Evolutionary conservation across 192 early-diverging fungal species (phyloP).

Genomic region (Gigaspora rosea): DNA sequence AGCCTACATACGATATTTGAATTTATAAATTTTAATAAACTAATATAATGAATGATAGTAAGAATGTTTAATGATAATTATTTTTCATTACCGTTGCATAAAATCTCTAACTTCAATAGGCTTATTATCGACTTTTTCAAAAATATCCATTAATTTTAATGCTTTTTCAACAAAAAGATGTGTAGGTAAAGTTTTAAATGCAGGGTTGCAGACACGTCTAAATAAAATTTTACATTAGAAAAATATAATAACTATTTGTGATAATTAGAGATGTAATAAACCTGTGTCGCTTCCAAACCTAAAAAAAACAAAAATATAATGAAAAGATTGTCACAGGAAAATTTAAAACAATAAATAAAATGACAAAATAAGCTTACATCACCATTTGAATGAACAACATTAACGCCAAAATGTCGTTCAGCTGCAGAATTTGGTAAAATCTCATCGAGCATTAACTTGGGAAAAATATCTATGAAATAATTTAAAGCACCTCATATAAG

Average conservation of each 20-base stretch:
- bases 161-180: not conserved
- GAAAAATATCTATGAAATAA: not conserved
- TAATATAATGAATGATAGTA: not conserved
- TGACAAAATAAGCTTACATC: not conserved
- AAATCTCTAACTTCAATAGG: not conserved
- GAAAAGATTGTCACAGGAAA: not conserved
- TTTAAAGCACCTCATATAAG: no score
- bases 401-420: not conserved
- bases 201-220: not conserved
- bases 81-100: not conserved
- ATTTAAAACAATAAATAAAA: not conserved
- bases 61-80: not conserved
- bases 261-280: not conserved
- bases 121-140: constrained; percentile 6
- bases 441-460: not conserved
- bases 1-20: no score
- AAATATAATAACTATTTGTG: not conserved
- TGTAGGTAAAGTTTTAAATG: not conserved
- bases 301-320: not conserved
- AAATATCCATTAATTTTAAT: not conserved
- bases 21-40: not conserved
- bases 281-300: not conserved
- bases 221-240: no score
- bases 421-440: not conserved
- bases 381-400: not conserved